These are phyloP conservation scores for Boletus pseudopeckii DNA, from an alignment of 768 basidiomycete genomes.

Conservation along the genomic window DNA sequence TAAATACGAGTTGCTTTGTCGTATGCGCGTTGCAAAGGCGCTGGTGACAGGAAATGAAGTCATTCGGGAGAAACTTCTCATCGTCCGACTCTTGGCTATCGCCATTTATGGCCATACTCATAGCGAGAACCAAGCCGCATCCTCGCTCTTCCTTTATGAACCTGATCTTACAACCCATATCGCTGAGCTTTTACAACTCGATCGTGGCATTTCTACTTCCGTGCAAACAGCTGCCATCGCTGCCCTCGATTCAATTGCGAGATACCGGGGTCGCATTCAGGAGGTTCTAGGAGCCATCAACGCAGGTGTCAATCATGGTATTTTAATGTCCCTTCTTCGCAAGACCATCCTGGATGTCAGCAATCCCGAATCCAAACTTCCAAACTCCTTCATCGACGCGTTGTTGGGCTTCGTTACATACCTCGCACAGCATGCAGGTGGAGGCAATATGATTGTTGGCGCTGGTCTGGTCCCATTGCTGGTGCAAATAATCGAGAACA, in stretches of 20 bases:
- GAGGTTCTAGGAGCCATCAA: conserved; percentile 91
- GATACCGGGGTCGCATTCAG: conserved; percentile 77
- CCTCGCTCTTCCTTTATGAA: conserved; percentile 88
- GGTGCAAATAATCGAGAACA: conserved; percentile 85
- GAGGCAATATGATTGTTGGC: conserved; percentile 91
- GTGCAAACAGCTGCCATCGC: conserved; percentile 85
- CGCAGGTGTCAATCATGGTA: conserved; percentile 94
- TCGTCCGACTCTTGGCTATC: conserved; percentile 79
- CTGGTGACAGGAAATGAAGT: conserved; percentile 54
- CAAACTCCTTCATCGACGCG: conserved; percentile 79
- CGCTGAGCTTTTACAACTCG: conserved; percentile 84
- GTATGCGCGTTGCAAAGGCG: conserved; percentile 75
- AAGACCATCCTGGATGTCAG: conserved; percentile 74
- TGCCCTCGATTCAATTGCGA: conserved; percentile 85
- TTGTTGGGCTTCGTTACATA: conserved; percentile 83
- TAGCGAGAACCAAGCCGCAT: conserved; percentile 70
- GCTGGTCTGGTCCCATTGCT: conserved; percentile 89
- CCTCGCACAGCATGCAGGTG: conserved; percentile 78
- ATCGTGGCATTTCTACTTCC: conserved; percentile 61
- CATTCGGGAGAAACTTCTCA: conserved; percentile 76
- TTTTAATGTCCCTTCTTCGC: conserved; percentile 84
- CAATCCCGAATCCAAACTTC: conserved; percentile 59
- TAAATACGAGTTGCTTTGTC: conserved; percentile 84
- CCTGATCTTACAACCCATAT: conserved; percentile 88
- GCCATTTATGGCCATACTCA: conserved; percentile 91